Conservation (phyloP, 345 rosid genomes). For the Boechera retrofracta region DNA sequence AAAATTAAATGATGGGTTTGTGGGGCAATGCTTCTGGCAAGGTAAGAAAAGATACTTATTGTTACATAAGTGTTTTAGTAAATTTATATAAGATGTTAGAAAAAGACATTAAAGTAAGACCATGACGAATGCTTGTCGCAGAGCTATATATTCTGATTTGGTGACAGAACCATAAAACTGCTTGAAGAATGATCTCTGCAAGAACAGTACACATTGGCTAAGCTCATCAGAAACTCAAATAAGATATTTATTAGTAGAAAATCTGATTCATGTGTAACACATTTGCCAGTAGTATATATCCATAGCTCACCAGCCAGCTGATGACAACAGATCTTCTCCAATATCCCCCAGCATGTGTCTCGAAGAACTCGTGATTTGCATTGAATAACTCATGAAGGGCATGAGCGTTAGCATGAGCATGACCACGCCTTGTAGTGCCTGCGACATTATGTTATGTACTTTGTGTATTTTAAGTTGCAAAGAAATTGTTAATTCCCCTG, state of each 20-base stretch:
- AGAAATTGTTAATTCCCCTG: not conserved
- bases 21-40: conserved; percentile 56
- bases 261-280: not conserved
- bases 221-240: not conserved
- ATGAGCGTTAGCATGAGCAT: conserved; percentile 27
- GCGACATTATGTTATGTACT: conserved; percentile 5
- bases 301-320: conserved; percentile 71
- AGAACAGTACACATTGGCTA: conserved; percentile 12
- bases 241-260: not conserved
- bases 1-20: conserved; percentile 52
- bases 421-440: conserved; percentile 41
- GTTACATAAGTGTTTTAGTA: not conserved
- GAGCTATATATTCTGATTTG: conserved; percentile 70
- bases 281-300: conserved; percentile 8
- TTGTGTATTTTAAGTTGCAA: not conserved
- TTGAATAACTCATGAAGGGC: conserved; percentile 25
- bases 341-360: conserved; percentile 55
- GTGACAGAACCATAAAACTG: conserved; percentile 85
- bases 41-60: not conserved
- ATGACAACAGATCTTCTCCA: conserved; percentile 72
- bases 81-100: not conserved
- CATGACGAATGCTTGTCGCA: conserved; percentile 76
- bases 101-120: conserved; percentile 44
- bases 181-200: conserved; percentile 81
- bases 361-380: conserved; percentile 40